Percentiles rank a stretch among this genome's conserved stretches.
Conservation (phyloP, 768 basidiomycete species). For the Lentinula raphanica region DNA sequence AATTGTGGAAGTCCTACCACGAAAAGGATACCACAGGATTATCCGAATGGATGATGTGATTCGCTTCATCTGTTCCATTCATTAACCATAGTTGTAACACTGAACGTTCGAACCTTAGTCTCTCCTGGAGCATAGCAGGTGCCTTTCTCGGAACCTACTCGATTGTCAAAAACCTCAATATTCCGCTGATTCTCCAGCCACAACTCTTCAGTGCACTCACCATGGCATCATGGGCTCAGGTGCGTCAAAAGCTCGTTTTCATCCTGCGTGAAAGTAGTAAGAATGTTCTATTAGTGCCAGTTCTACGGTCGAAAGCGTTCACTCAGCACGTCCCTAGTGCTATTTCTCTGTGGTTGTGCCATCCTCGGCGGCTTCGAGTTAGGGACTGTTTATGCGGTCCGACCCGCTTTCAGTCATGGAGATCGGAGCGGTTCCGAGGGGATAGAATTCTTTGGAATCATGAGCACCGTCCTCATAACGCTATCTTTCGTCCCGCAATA, state of each 20-base stretch:
- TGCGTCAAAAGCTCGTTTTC: neutral
- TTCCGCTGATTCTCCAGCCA: slow-evolving; percentile 68
- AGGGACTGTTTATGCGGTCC: slow-evolving; percentile 54
- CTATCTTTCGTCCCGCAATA: slow-evolving; percentile 59
- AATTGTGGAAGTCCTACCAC: slow-evolving; percentile 69
- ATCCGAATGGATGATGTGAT: slow-evolving; percentile 60
- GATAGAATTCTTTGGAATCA: slow-evolving; percentile 55
- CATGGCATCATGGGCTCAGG: slow-evolving; percentile 5
- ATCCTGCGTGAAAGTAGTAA: slow-evolving; percentile 36
- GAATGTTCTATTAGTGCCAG: slow-evolving; percentile 62
- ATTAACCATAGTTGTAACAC: neutral
- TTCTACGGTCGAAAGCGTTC: slow-evolving; percentile 52
- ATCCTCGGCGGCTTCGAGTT: slow-evolving; percentile 55
- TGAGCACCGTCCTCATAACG: slow-evolving; percentile 55
- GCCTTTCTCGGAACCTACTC: slow-evolving; percentile 63
- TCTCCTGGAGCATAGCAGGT: slow-evolving; percentile 58
- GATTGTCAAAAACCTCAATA: slow-evolving; percentile 61
- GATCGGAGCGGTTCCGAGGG: slow-evolving; percentile 21
- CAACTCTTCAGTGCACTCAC: slow-evolving; percentile 46
- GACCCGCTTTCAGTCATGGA: slow-evolving; percentile 29
- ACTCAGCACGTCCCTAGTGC: slow-evolving; percentile 22
- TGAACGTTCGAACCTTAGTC: slow-evolving; percentile 22
- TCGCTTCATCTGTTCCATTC: slow-evolving; percentile 8
- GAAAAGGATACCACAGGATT: slow-evolving; percentile 65
- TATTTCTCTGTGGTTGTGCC: slow-evolving; percentile 35